A percentile compares a stretch with the other conserved stretches of the same genome.
Evolutionary conservation across 495 filamentous ascomycete genomes (phyloP).

Genomic region (Aspergillus haitiensis): DNA sequence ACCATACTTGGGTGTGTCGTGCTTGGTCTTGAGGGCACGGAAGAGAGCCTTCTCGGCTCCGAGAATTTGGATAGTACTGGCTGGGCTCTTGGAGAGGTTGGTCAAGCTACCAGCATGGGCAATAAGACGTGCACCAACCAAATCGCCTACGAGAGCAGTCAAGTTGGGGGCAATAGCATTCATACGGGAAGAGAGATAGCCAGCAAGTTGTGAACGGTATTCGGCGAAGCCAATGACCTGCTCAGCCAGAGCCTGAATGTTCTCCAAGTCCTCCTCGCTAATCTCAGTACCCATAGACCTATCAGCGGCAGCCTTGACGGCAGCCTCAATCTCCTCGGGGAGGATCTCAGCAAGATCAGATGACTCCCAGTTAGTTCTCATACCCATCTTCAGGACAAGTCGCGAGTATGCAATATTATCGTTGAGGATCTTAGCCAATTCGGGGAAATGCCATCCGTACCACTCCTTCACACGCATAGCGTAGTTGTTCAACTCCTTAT

Average conservation of each 20-base stretch:
- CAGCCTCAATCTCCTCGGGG: slow-evolving; percentile 90
- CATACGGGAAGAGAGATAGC: slow-evolving; percentile 92
- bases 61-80: slow-evolving; percentile 94
- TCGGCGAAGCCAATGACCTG: slow-evolving; percentile 90
- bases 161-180: slow-evolving; percentile 95
- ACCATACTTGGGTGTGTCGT: slow-evolving; percentile 98
- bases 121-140: slow-evolving; percentile 94
- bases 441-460: slow-evolving; percentile 99
- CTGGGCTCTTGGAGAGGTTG: slow-evolving; percentile 94
- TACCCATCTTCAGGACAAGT: slow-evolving; percentile 83
- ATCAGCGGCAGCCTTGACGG: slow-evolving; percentile 91
- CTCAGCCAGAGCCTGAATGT: slow-evolving; percentile 86
- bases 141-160: slow-evolving; percentile 87
- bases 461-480: slow-evolving; percentile 99
- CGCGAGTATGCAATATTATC: slow-evolving; percentile 95
- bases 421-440: slow-evolving; percentile 93
- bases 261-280: slow-evolving; percentile 80
- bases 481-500: slow-evolving; percentile 98
- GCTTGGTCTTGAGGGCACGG: slow-evolving; percentile 97
- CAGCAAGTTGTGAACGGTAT: slow-evolving; percentile 82
- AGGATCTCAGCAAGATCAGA: slow-evolving; percentile 88
- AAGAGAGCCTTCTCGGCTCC: slow-evolving; percentile 99
- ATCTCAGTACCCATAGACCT: slow-evolving; percentile 99
- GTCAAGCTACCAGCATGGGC: slow-evolving; percentile 93
- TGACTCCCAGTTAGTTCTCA: slow-evolving; percentile 71